Percentiles rank a stretch among this genome's conserved stretches.
Evolutionary conservation across 1,284 basidiomycete species (phyloP).

Genomic region (Cutaneotrichosporon sp.): DNA sequence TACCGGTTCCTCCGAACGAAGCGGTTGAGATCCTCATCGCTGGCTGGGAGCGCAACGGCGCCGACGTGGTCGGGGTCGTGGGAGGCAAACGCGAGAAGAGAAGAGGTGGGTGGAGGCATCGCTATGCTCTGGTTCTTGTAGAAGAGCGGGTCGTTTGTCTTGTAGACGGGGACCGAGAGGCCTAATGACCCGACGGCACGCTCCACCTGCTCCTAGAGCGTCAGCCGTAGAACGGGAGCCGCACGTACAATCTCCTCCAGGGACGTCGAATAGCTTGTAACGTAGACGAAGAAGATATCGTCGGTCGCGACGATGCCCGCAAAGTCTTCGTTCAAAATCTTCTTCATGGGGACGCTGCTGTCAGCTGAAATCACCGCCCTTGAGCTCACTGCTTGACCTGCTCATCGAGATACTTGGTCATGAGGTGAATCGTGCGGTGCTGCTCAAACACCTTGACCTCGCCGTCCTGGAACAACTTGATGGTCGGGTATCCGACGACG

Average conservation of each 20-base stretch:
- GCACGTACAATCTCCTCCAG: constrained; percentile 50
- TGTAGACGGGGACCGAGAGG: constrained; percentile 68
- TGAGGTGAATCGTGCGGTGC: constrained; percentile 65
- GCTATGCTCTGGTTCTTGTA: constrained; percentile 60
- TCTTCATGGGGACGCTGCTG: constrained; percentile 56
- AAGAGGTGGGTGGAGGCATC: constrained; percentile 58
- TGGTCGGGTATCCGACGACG: constrained; percentile 75
- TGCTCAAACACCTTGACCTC: constrained; percentile 63
- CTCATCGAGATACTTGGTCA: constrained; percentile 66
- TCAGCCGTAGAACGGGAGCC: neutral
- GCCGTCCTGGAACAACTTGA: constrained; percentile 58
- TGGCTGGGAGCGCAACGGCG: constrained; percentile 41
- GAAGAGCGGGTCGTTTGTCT: constrained; percentile 55
- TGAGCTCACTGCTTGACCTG: constrained; percentile 40
- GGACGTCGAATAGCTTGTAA: constrained; percentile 60
- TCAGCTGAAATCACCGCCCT: neutral
- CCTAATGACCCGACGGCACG: constrained; percentile 63
- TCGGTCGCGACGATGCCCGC: constrained; percentile 60
- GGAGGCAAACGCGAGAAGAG: constrained; percentile 75
- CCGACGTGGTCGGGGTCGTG: constrained; percentile 44
- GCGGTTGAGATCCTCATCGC: constrained; percentile 32
- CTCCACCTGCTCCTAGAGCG: constrained; percentile 56
- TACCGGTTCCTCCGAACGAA: constrained; percentile 71
- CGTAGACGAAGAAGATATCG: constrained; percentile 70
- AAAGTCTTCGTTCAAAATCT: constrained; percentile 57